Evolutionary conservation across 768 basidiomycete species (phyloP).

Genomic region (Dendrothele bispora): DNA sequence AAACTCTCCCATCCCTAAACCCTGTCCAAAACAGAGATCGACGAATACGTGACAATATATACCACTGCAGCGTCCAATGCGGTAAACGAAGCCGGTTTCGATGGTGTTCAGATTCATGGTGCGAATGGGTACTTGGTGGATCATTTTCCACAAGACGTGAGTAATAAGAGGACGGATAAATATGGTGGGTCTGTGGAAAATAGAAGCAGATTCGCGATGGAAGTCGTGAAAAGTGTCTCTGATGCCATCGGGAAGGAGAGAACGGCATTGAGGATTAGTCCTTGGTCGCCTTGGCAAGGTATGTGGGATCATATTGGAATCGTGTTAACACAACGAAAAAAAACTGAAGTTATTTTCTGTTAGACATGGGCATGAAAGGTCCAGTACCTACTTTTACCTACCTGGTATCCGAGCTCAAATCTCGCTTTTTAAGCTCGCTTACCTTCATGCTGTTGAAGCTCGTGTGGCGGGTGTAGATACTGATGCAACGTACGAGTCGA

Average conservation of each 20-base stretch:
- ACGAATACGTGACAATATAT: too few relatives aligned
- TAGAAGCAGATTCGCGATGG: conserved; percentile 57
- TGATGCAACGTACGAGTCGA: conserved; percentile 24
- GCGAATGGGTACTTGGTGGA: conserved; percentile 29
- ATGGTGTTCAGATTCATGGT: conserved; percentile 32
- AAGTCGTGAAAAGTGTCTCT: conserved; percentile 61
- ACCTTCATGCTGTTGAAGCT: conserved; percentile 34
- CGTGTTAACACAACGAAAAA: background rate
- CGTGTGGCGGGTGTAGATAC: too few relatives aligned
- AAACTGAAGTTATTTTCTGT: too few relatives aligned
- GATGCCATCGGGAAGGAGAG: conserved; percentile 38
- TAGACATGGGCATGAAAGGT: conserved; percentile 29
- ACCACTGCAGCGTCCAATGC: conserved; percentile 30
- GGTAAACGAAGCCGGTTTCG: conserved; percentile 42
- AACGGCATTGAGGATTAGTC: conserved; percentile 10
- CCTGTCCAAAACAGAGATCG: conserved; percentile 28
- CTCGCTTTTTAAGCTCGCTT: conserved; percentile 31
- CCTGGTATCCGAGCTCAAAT: conserved; percentile 21
- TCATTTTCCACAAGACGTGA: conserved; percentile 30
- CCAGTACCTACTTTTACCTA: conserved; percentile 29
- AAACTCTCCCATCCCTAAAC: too few relatives aligned
- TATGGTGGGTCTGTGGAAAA: conserved; percentile 77
- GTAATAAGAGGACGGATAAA: conserved; percentile 66
- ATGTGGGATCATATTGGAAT: too few relatives aligned
- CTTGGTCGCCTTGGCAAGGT: conserved; percentile 17